Evolutionary conservation across 768 basidiomycete genomes (phyloP), one percentile per base, ranked within the genome.

Genomic region (Phylloporus scabripes): DNA sequence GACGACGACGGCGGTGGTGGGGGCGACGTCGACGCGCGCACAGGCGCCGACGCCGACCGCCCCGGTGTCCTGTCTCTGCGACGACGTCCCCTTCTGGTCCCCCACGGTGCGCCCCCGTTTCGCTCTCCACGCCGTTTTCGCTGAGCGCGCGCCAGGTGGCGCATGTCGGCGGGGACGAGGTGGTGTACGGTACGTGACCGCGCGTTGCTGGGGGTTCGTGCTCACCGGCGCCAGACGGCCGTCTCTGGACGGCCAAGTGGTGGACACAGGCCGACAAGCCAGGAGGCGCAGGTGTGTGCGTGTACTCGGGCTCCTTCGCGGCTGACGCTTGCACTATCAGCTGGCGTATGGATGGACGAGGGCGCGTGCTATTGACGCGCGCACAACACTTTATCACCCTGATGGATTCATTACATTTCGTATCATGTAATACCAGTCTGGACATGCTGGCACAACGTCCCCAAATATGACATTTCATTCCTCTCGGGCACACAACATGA

Each of bases 161-260:
- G 69, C 62, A 55, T 28, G 28, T 45, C 5, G 72, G 67, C 14
- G 77, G 74, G n/a, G 31, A 63, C 5, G 61, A 71, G 37, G 75
- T 69, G 14, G 62, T 66, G 23, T 78, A 72, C 52, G 59, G 76
- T 76, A 51, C 53, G 74, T 51, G 5, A 39, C 14, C 18, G 18
- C 20, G 20, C 20, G 14, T 4, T 14, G 1, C 38, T 21, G 11
- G 20, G 12, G 6, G 15, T 33, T 5, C 14, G 3, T 21, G 23
- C 14, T 43, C 44, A 48, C 46, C 8, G 26, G 7, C 5, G 42
- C 10, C 26, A 56, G 77, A 73, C 28, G 74, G 72, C 5, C 67
- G 73, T 52, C 64, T 79, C 12, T 80, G 78, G 78, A 73, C 66
- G 9, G 76, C 77, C 10, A 71, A 72, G 44, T 78, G 73, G 72